A percentile compares a stretch with the other conserved stretches of the same genome.
phyloP scores from a whole-genome alignment of 2,329 filamentous ascomycete species.

The Dactylellina parvicollis region DNA sequence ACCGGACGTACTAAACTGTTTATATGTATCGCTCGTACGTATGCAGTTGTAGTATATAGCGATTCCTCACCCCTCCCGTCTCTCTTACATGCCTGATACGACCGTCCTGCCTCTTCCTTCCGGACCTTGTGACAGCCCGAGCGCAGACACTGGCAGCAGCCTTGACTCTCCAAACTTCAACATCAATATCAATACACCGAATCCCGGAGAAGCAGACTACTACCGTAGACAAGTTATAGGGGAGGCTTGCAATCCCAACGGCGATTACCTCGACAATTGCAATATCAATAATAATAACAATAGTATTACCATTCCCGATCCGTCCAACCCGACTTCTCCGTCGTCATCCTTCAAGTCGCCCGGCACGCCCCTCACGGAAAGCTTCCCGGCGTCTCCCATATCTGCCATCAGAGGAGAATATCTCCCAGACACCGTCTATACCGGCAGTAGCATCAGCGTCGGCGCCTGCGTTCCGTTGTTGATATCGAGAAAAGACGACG shows the following conservation, averaged over 20 bases:
- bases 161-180: slow-evolving; percentile 14
- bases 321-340: slow-evolving; percentile 33
- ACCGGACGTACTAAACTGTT: slow-evolving; percentile 46
- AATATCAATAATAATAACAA: neutral
- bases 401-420: slow-evolving; percentile 15
- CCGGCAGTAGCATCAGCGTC: neutral
- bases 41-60: slow-evolving; percentile 52
- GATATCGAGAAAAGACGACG: slow-evolving; percentile 7
- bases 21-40: slow-evolving; percentile 45
- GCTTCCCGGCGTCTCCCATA: slow-evolving; percentile 39
- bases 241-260: no score
- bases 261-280: neutral
- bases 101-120: slow-evolving; percentile 53
- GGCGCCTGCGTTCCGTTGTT: neutral
- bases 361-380: slow-evolving; percentile 26
- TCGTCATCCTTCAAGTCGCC: slow-evolving; percentile 37
- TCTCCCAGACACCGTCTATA: neutral
- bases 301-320: slow-evolving; percentile 33
- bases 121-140: slow-evolving; percentile 54
- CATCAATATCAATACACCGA: slow-evolving; percentile 14
- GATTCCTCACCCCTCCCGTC: slow-evolving; percentile 26
- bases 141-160: slow-evolving; percentile 45
- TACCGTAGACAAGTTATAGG: no score
- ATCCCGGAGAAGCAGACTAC: neutral
- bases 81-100: slow-evolving; percentile 54